Conservation (phyloP, 2,329 filamentous ascomycete genomes). For the Clonostachys chloroleuca region DNA sequence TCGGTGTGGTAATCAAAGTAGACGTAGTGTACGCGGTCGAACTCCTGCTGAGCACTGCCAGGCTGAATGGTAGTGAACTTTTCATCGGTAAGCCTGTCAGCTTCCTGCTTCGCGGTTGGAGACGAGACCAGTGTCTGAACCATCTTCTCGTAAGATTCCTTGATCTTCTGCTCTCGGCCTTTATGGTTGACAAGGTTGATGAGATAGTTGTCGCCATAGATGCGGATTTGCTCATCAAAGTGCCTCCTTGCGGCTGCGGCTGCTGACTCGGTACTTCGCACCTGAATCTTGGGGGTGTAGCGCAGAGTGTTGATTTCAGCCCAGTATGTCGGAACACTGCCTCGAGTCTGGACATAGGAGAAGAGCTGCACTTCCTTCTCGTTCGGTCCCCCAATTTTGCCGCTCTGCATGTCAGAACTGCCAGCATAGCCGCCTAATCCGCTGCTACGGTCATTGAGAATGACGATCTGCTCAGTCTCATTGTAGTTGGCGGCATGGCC, state of each 20-base stretch:
- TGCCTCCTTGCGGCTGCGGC: slow-evolving; percentile 76
- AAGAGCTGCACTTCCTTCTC: slow-evolving; percentile 81
- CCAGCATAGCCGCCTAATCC: slow-evolving; percentile 78
- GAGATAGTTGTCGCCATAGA: slow-evolving; percentile 95
- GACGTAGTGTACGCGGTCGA: slow-evolving; percentile 87
- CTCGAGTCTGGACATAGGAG: slow-evolving; percentile 93
- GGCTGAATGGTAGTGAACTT: slow-evolving; percentile 77
- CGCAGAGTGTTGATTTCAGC: slow-evolving; percentile 89
- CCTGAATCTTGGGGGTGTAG: slow-evolving; percentile 86
- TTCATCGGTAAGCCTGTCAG: slow-evolving; percentile 65
- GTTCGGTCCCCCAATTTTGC: slow-evolving; percentile 53
- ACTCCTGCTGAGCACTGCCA: slow-evolving; percentile 52
- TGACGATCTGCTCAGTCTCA: slow-evolving; percentile 89
- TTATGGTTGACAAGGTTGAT: slow-evolving; percentile 98
- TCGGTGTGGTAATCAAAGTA: slow-evolving; percentile 99
- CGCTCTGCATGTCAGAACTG: slow-evolving; percentile 70
- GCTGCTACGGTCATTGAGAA: slow-evolving; percentile 77
- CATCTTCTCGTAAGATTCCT: slow-evolving; percentile 91
- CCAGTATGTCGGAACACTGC: slow-evolving; percentile 95
- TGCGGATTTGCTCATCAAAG: slow-evolving; percentile 86
- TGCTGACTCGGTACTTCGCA: slow-evolving; percentile 79
- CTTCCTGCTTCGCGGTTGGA: slow-evolving; percentile 60
- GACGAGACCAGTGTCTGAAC: slow-evolving; percentile 70
- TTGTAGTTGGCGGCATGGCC: slow-evolving; percentile 99
- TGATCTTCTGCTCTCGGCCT: slow-evolving; percentile 83